phyloP scores from a whole-genome alignment of 345 rosid species.

The Anastatica hierochuntica region DNA sequence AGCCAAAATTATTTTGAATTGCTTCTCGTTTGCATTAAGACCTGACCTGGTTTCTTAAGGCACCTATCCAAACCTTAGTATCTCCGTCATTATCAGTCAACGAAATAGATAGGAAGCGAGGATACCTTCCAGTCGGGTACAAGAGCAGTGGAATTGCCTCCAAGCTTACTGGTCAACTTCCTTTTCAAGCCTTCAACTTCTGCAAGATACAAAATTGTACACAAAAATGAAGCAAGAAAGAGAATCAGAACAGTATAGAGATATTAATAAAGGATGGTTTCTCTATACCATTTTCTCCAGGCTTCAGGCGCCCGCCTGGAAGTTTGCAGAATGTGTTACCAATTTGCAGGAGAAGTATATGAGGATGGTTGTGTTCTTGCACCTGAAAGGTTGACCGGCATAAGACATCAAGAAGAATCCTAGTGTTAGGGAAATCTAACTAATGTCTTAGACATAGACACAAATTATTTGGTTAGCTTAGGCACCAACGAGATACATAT shows the following conservation, averaged over 20 bases:
- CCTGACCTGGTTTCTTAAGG: too few relatives aligned
- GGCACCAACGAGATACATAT: constrained; percentile 1
- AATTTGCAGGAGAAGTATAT: constrained; percentile 89
- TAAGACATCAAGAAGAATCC: background rate
- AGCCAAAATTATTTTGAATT: background rate
- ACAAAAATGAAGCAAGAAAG: background rate
- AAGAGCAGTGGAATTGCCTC: constrained; percentile 75
- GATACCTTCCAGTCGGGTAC: constrained; percentile 94
- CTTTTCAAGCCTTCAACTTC: constrained; percentile 93
- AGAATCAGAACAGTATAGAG: background rate
- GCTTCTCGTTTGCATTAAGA: background rate
- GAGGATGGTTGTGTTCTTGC: constrained; percentile 96
- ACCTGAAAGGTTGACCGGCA: constrained; percentile 47
- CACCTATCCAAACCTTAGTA: too few relatives aligned
- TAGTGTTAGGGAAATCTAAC: background rate
- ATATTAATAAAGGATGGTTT: background rate
- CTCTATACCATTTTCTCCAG: constrained; percentile 85
- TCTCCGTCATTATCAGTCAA: too few relatives aligned
- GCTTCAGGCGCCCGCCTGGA: constrained; percentile 94
- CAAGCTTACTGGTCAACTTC: constrained; percentile 91
- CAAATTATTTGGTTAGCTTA: background rate
- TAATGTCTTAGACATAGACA: background rate
- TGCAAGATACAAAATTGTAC: constrained; percentile 23
- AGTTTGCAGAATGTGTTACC: constrained; percentile 98
- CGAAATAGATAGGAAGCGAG: constrained; percentile 1